Evolutionary conservation across 2,329 filamentous ascomycete species (phyloP), one percentile per base, ranked within the genome.

Genomic region (Talaromyces sp.): DNA sequence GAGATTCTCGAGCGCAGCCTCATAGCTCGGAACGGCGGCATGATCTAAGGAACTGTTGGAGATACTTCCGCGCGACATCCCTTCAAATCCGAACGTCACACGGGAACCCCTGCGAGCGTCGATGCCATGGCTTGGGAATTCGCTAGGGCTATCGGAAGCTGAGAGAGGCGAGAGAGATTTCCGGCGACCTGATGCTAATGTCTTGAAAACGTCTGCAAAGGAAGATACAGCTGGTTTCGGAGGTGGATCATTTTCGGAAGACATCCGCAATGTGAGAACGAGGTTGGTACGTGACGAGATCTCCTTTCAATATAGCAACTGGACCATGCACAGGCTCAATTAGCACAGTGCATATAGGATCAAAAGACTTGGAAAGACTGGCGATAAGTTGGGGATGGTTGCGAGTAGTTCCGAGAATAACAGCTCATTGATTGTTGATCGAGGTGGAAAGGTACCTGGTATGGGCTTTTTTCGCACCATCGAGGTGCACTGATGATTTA

Each of bases 121-220:
- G 63, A 74, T 74, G 41, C 68, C 68, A 59, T 64, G 31, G 39
- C 73, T 71, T 57, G 70, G 72, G 16, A 35, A 47, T 66, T 79
- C 75, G 64, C 70, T 73, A 63, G 66, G 70, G 64, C 66, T 76
- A 56, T 75, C 74, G 47, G 70, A 70, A 45, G 71, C 62, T 35
- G 75, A 76, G 24, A 77, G 68, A 7, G 76, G 74, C 10, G 77
- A 78, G 62, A 75, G 73, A 31, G 75, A 76, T 72, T 78, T 78
- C 8, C 77, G 72, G 65, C 76, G 76, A 58, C 72, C 72, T 60
- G 75, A 73, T 65, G 74, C 75, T 79, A 80, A 62, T 47, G 77
- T 78, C 68, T 78, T 79, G 68, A 79, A 78, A 43, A 80, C 78
- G 74, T 79, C 77, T 64, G 76, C 76, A 67, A 80, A 76, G 35